phyloP scores from a whole-genome alignment of 2,329 filamentous ascomycete genomes.

The Aspergillus neotritici region DNA sequence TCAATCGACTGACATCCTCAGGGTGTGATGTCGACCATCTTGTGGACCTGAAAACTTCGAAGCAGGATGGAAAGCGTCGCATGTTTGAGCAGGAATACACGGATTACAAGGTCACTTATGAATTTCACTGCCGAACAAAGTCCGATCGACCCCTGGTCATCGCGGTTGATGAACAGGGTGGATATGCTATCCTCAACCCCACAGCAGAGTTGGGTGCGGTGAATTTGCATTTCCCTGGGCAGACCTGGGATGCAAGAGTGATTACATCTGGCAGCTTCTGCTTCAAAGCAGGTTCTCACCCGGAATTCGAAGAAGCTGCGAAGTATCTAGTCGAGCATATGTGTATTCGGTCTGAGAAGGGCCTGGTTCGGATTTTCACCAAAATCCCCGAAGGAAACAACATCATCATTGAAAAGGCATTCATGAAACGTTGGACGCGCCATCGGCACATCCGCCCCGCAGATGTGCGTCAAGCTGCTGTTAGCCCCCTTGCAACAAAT shows the following conservation, averaged over 20 bases:
- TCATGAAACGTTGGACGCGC: conserved; percentile 31
- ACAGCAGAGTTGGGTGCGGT: conserved; percentile 27
- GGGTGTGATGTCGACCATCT: conserved; percentile 37
- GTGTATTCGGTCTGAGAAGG: conserved; percentile 26
- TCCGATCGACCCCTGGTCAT: conserved; percentile 28
- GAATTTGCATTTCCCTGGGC: conserved; percentile 35
- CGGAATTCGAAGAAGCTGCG: conserved; percentile 25
- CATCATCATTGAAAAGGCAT: conserved; percentile 27
- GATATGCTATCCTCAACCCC: conserved; percentile 22
- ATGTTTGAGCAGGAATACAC: conserved; percentile 26
- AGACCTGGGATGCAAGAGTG: conserved; percentile 37
- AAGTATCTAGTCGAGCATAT: conserved; percentile 30
- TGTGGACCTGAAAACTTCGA: conserved; percentile 27
- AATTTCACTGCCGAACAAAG: conserved; percentile 36
- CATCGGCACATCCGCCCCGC: conserved; percentile 21
- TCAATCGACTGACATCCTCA: conserved; percentile 35
- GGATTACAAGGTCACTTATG: conserved; percentile 27
- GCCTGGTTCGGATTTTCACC: conserved; percentile 25
- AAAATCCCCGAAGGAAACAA: conserved; percentile 18
- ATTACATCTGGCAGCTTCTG: conserved; percentile 25
- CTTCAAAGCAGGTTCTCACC: conserved; percentile 17
- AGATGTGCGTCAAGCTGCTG: neutral
- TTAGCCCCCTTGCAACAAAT: no score
- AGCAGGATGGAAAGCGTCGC: conserved; percentile 10
- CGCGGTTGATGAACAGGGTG: conserved; percentile 29